Percentiles rank a stretch among this genome's conserved stretches.
Conservation (phyloP, 495 filamentous ascomycete species). For the Aspergillus baeticus region DNA sequence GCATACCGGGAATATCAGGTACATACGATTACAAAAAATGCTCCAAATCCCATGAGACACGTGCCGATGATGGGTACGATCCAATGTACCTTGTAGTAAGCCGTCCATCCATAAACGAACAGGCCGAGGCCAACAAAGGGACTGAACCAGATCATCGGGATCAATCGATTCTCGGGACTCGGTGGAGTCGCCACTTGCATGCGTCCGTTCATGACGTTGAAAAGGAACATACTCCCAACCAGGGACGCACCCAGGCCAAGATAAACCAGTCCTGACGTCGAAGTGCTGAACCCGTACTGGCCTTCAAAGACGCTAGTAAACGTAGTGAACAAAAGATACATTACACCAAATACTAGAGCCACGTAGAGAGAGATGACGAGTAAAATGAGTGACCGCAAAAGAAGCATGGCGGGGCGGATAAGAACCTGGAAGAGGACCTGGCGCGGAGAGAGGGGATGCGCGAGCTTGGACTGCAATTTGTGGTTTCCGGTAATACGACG, state of each 20-base stretch:
- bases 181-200: background rate
- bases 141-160: background rate
- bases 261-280: background rate
- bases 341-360: background rate
- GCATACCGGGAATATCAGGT: background rate
- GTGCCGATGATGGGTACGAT: background rate
- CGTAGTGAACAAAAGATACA: background rate
- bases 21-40: conserved; percentile 22
- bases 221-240: background rate
- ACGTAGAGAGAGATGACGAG: background rate
- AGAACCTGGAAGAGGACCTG: background rate
- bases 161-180: background rate
- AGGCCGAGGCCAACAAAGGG: background rate
- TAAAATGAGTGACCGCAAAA: background rate
- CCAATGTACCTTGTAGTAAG: background rate
- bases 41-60: conserved; percentile 14
- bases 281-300: background rate
- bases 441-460: background rate
- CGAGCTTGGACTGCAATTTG: too few species aligned
- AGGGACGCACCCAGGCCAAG: background rate
- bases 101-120: background rate
- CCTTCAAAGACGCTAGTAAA: background rate
- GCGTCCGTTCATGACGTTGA: background rate
- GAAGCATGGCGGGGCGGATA: background rate
- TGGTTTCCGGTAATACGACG: too few species aligned